Percentiles rank a stretch among this genome's conserved stretches.
Conservation (phyloP, 2,329 filamentous ascomycete species). For the Didymella pinodella region DNA sequence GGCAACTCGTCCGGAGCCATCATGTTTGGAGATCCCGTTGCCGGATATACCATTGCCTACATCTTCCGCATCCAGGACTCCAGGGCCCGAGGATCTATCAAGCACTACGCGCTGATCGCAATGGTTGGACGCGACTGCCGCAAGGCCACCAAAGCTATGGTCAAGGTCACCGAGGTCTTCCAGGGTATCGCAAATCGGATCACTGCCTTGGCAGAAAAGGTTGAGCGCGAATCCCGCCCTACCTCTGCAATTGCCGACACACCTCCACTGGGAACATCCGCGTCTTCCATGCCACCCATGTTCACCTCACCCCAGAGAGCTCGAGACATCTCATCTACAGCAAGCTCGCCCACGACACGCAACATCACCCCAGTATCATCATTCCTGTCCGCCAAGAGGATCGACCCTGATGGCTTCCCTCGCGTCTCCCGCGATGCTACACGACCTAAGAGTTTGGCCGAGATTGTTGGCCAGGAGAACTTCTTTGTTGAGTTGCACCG, state of each 20-base stretch:
- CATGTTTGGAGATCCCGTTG: constrained; percentile 63
- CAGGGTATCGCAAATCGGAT: constrained; percentile 63
- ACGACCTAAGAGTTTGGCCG: constrained; percentile 63
- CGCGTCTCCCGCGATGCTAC: constrained; percentile 60
- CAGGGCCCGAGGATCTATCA: constrained; percentile 63
- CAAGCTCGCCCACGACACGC: constrained; percentile 46
- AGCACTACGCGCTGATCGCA: constrained; percentile 65
- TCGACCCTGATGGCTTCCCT: constrained; percentile 64
- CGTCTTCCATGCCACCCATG: constrained; percentile 38
- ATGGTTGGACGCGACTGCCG: constrained; percentile 65
- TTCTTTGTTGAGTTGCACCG: constrained; percentile 66
- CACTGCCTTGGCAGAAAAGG: constrained; percentile 53
- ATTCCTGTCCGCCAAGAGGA: constrained; percentile 63
- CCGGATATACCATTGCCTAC: constrained; percentile 67
- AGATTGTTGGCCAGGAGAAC: constrained; percentile 66
- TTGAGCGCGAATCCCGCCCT: constrained; percentile 49
- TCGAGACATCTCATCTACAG: constrained; percentile 38
- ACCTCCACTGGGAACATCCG: constrained; percentile 44
- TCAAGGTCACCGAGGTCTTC: constrained; percentile 56
- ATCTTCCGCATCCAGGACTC: constrained; percentile 67
- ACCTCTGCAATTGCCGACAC: constrained; percentile 41
- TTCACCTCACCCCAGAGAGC: constrained; percentile 42
- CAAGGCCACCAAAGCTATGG: constrained; percentile 54
- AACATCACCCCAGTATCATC: constrained; percentile 65
- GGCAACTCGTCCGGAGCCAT: constrained; percentile 65